These are phyloP conservation scores for Suillus subaureus DNA, from an alignment of 768 basidiomycete genomes.

Conservation along the genomic window DNA sequence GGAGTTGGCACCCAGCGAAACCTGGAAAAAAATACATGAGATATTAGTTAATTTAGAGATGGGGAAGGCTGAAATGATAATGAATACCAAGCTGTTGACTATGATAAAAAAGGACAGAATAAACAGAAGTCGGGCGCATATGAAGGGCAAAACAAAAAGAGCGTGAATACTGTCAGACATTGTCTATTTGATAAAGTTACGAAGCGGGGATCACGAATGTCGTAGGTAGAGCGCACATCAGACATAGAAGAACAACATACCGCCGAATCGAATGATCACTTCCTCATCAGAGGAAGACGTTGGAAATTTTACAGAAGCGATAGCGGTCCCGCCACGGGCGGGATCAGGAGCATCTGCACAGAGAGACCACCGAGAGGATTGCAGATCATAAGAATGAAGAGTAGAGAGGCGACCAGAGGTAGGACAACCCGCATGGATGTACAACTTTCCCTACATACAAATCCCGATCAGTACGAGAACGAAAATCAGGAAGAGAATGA, in stretches of 20 bases:
- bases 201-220: slow-evolving; percentile 3
- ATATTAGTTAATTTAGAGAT: slow-evolving; percentile 15
- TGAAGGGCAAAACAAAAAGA: background rate
- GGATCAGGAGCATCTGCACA: slow-evolving; percentile 41
- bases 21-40: slow-evolving; percentile 23
- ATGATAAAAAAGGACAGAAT: background rate
- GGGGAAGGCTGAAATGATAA: no score
- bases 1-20: slow-evolving; percentile 40
- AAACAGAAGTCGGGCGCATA: background rate
- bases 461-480: background rate
- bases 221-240: slow-evolving; percentile 6
- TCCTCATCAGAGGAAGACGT: slow-evolving; percentile 11
- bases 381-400: slow-evolving; percentile 37
- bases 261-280: slow-evolving; percentile 42
- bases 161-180: background rate
- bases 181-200: background rate
- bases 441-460: slow-evolving; percentile 31
- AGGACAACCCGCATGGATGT: slow-evolving; percentile 46
- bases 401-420: slow-evolving; percentile 36
- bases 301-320: slow-evolving; percentile 29
- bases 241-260: slow-evolving; percentile 19
- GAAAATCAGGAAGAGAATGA: background rate
- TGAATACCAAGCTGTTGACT: background rate
- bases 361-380: slow-evolving; percentile 30
- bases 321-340: slow-evolving; percentile 43